These are phyloP conservation scores for Solanum aculeatissimum DNA, from an alignment of 305 asterid species.

Conservation along the genomic window DNA sequence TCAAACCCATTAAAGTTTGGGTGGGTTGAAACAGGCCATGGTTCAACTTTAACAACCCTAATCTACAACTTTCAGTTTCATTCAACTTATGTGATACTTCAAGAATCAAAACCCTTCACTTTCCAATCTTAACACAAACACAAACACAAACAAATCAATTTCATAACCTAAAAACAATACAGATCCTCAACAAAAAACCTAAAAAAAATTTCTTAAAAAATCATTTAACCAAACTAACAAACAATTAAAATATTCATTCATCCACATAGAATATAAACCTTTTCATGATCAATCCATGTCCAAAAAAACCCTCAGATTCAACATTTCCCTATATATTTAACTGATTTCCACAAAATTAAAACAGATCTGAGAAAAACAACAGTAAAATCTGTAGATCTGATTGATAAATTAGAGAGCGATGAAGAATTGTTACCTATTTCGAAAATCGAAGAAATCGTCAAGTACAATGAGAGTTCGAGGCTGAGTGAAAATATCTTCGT, in stretches of 20 bases:
- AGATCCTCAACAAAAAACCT: background rate
- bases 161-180: background rate
- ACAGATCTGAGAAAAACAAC: background rate
- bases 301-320: background rate
- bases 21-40: background rate
- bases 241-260: background rate
- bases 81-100: background rate
- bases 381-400: background rate
- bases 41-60: background rate
- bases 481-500: background rate
- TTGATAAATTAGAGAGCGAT: background rate
- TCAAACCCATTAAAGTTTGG: background rate
- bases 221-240: background rate
- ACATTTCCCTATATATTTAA: background rate
- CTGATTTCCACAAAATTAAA: background rate
- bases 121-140: background rate
- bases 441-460: background rate
- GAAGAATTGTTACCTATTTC: background rate
- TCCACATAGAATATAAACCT: background rate
- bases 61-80: background rate
- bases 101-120: background rate
- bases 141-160: background rate
- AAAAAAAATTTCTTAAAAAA: no score
- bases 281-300: background rate
- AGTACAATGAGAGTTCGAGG: background rate